These are phyloP conservation scores for Termitomyces heimii DNA, from an alignment of 768 basidiomycete species.

Conservation along the genomic window DNA sequence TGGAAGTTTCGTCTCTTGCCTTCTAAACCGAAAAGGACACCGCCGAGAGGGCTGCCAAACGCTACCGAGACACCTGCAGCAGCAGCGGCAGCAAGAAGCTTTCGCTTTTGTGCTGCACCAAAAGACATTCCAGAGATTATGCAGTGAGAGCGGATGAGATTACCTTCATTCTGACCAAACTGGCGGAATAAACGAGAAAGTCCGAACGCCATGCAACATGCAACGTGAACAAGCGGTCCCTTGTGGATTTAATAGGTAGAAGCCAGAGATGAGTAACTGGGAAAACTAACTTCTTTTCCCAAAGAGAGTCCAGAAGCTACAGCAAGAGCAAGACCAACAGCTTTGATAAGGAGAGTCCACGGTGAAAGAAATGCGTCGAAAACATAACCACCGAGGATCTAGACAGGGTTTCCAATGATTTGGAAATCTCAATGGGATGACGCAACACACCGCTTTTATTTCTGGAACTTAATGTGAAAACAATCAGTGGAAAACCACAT, in stretches of 20 bases:
- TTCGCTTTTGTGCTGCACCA: constrained; percentile 65
- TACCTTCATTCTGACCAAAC: constrained; percentile 76
- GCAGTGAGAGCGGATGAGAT: constrained; percentile 1
- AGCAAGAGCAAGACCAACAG: constrained; percentile 73
- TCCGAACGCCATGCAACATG: constrained; percentile 75
- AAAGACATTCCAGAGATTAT: not conserved
- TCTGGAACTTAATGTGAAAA: constrained; percentile 50
- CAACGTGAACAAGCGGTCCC: constrained; percentile 84
- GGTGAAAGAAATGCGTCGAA: constrained; percentile 82
- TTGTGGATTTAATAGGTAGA: constrained; percentile 17
- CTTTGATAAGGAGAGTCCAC: constrained; percentile 84
- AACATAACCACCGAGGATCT: constrained; percentile 83
- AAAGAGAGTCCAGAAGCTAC: constrained; percentile 83
- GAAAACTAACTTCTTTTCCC: constrained; percentile 66
- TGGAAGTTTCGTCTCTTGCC: constrained; percentile 22
- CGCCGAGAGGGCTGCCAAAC: constrained; percentile 83
- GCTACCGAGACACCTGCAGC: constrained; percentile 86
- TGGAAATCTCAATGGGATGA: not conserved
- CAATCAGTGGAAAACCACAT: not conserved
- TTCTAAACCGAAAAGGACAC: constrained; percentile 82
- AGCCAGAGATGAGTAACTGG: constrained; percentile 4
- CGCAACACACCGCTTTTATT: constrained; percentile 60
- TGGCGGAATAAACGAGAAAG: constrained; percentile 61
- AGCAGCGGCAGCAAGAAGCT: constrained; percentile 76
- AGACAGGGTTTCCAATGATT: not conserved